Percentiles rank a stretch among this genome's conserved stretches.
Evolutionary conservation across 352 stramenopile genomes (phyloP).

Genomic region (Globisporangium echinulatum): DNA sequence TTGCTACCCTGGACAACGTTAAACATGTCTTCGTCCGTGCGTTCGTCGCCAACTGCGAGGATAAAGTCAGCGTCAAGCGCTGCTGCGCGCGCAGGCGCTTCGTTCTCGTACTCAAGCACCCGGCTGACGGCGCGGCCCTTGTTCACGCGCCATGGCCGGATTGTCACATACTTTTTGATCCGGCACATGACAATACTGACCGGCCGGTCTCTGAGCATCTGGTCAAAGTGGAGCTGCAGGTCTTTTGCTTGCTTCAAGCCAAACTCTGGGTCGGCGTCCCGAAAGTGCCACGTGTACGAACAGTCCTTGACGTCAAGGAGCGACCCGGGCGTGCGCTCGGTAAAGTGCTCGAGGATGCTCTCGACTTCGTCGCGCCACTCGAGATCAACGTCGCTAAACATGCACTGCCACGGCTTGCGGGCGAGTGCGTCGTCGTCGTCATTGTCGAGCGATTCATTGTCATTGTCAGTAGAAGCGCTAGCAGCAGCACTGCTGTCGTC

Average conservation of each 20-base stretch:
- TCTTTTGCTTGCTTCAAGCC: conserved; percentile 85
- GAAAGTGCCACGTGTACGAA: conserved; percentile 86
- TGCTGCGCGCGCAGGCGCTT: conserved; percentile 59
- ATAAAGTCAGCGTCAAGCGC: conserved; percentile 84
- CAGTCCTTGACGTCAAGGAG: conserved; percentile 83
- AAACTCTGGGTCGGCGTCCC: conserved; percentile 79
- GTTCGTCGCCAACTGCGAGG: conserved; percentile 76
- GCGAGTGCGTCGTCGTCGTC: not conserved
- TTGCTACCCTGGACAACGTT: conserved; percentile 86
- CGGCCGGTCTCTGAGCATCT: conserved; percentile 81
- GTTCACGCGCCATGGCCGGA: conserved; percentile 82
- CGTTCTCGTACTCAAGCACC: conserved; percentile 79
- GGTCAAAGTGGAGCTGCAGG: conserved; percentile 86
- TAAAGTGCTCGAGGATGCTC: conserved; percentile 84
- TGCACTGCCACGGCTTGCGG: conserved; percentile 64
- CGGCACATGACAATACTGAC: conserved; percentile 84
- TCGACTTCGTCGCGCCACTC: conserved; percentile 76
- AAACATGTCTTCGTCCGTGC: conserved; percentile 89
- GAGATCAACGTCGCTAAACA: conserved; percentile 75
- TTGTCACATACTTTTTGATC: conserved; percentile 87
- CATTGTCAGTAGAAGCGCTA: too few relatives aligned
- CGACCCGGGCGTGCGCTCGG: conserved; percentile 80
- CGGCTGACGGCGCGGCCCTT: conserved; percentile 80
- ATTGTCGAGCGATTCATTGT: not conserved
- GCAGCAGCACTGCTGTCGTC: not conserved